phyloP scores from a whole-genome alignment of 208 protist species.

The Dictyostelium gargantuum region DNA sequence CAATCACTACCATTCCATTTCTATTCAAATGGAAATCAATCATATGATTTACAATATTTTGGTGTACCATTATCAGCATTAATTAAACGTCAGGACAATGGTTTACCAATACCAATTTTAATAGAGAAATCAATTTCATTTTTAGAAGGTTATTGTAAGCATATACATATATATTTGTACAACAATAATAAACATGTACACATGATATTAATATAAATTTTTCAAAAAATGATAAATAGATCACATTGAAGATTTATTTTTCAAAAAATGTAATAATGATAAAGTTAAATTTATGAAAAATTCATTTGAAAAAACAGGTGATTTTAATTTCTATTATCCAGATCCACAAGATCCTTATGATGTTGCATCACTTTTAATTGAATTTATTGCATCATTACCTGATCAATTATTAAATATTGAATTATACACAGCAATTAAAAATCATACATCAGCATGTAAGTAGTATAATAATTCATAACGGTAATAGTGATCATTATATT shows the following conservation, averaged over 20 bases:
- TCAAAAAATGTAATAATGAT: neutral
- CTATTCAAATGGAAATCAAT: neutral
- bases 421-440: slow-evolving; percentile 7
- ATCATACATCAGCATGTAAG: slow-evolving; percentile 11
- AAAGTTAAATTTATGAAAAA: neutral
- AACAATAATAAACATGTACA: too few relatives aligned
- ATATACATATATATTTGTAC: too few relatives aligned
- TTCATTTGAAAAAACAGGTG: neutral
- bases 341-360: slow-evolving; percentile 33
- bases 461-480: neutral
- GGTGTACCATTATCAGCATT: neutral
- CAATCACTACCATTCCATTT: slow-evolving; percentile 6
- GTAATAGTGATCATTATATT: neutral
- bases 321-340: slow-evolving; percentile 53
- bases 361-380: neutral
- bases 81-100: slow-evolving; percentile 34
- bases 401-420: slow-evolving; percentile 27
- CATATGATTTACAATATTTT: neutral
- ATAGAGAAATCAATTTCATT: slow-evolving; percentile 48
- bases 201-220: too few relatives aligned
- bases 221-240: neutral
- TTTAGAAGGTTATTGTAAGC: slow-evolving; percentile 43
- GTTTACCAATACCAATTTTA: neutral
- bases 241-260: slow-evolving; percentile 23
- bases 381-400: slow-evolving; percentile 33